A percentile compares a stretch with the other conserved stretches of the same genome.
These are phyloP conservation scores for Cercospora zeae-maydis DNA, from an alignment of 2,329 filamentous ascomycete species.

Conservation along the genomic window DNA sequence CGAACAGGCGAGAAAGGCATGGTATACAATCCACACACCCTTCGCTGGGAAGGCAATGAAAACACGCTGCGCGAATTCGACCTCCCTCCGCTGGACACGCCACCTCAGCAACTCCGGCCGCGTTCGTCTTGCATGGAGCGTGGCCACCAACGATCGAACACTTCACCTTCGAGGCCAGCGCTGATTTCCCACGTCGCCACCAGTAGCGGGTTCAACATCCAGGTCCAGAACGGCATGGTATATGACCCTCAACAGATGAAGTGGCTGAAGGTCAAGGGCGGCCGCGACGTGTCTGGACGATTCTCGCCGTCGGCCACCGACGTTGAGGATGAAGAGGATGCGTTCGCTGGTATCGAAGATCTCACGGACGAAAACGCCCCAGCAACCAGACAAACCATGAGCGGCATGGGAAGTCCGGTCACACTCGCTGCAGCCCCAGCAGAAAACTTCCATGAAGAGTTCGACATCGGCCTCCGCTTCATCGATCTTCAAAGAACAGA, in stretches of 20 bases:
- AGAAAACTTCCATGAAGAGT: constrained; percentile 76
- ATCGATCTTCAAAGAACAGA: constrained; percentile 84
- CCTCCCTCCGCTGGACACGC: constrained; percentile 38
- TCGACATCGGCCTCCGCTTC: constrained; percentile 94
- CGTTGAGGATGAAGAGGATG: constrained; percentile 85
- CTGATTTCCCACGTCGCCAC: constrained; percentile 78
- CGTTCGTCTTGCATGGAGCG: constrained; percentile 35
- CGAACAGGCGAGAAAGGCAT: constrained; percentile 80
- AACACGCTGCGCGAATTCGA: constrained; percentile 79
- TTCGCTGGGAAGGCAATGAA: constrained; percentile 95
- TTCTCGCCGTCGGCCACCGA: constrained; percentile 56
- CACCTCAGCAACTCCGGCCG: constrained; percentile 33
- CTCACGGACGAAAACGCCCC: constrained; percentile 62
- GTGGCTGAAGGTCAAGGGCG: constrained; percentile 69
- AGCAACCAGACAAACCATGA: constrained; percentile 19
- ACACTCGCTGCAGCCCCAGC: constrained; percentile 60
- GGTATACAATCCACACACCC: constrained; percentile 86
- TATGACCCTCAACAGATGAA: constrained; percentile 97
- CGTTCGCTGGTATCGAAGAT: constrained; percentile 92
- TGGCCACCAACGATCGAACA: constrained; percentile 34
- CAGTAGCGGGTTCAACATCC: constrained; percentile 74
- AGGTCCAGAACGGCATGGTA: constrained; percentile 96
- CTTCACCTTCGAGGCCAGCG: constrained; percentile 59
- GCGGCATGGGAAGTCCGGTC: constrained; percentile 31
- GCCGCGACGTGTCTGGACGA: constrained; percentile 36